A percentile compares a stretch with the other conserved stretches of the same genome.
Evolutionary conservation across 768 basidiomycete genomes (phyloP).

Genomic region (Strobilomyces dryophilus): DNA sequence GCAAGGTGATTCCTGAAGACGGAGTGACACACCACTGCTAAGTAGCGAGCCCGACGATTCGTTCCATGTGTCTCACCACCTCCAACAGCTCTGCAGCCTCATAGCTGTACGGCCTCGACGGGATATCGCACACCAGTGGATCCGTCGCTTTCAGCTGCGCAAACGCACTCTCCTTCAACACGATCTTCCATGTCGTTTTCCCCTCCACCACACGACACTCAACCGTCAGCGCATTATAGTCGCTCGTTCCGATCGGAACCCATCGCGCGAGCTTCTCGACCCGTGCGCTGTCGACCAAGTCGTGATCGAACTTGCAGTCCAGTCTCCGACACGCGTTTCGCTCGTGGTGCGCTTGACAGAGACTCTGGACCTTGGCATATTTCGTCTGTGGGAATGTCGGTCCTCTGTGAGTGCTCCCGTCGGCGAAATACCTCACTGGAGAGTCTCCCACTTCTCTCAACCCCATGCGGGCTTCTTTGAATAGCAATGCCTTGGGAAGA

Average conservation of each 20-base stretch:
- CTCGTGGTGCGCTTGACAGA: constrained; percentile 12
- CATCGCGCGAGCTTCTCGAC: constrained; percentile 15
- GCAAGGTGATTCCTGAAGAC: too few species aligned
- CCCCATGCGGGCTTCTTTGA: constrained; percentile 4
- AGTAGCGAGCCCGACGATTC: too few species aligned
- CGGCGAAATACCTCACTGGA: not conserved
- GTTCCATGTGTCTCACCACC: too few species aligned
- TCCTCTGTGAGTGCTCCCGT: not conserved
- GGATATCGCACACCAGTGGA: too few species aligned
- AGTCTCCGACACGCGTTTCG: constrained; percentile 3
- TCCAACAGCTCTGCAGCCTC: too few species aligned
- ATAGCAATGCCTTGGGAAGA: constrained; percentile 10
- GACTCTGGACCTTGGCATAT: constrained; percentile 13
- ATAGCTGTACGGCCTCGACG: too few species aligned
- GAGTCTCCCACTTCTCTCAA: constrained; percentile 6
- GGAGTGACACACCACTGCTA: too few species aligned
- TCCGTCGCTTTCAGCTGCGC: too few species aligned
- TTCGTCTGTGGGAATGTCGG: constrained; percentile 4
- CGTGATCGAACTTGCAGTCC: constrained; percentile 17
- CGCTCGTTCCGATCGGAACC: not conserved
- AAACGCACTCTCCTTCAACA: not conserved
- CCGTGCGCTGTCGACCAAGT: constrained; percentile 11
- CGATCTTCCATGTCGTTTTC: constrained; percentile 10
- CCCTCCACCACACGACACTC: constrained; percentile 14
- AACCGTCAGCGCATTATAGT: constrained; percentile 14